Conservation (phyloP, 345 rosid genomes). For the Aquilaria yunnanensis region DNA sequence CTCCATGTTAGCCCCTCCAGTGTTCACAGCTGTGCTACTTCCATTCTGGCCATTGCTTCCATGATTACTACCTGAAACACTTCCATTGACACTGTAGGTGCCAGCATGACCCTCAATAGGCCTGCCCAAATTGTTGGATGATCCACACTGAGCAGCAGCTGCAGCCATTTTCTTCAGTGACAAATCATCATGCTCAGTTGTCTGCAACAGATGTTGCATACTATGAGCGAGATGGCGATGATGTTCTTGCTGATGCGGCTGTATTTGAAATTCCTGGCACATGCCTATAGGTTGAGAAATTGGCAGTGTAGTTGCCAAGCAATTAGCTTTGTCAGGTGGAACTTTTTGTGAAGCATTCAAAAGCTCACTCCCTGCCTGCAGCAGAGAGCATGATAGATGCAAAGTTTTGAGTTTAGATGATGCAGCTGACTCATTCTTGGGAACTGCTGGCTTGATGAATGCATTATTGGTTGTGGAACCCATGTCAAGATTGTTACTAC, state of each 20-base stretch:
- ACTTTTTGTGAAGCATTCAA: slow-evolving; percentile 15
- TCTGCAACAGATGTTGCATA: slow-evolving; percentile 23
- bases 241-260: slow-evolving; percentile 14
- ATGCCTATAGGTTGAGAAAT: slow-evolving; percentile 22
- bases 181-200: slow-evolving; percentile 24
- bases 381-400: slow-evolving; percentile 24
- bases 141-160: slow-evolving; percentile 32
- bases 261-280: slow-evolving; percentile 21
- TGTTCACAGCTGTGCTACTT: slow-evolving; percentile 28
- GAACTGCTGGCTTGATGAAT: slow-evolving; percentile 20
- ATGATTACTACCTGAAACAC: slow-evolving; percentile 45
- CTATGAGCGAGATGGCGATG: slow-evolving; percentile 13
- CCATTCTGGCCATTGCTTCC: slow-evolving; percentile 42
- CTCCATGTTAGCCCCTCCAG: slow-evolving; percentile 26
- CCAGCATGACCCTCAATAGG: slow-evolving; percentile 29
- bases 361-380: slow-evolving; percentile 21
- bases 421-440: slow-evolving; percentile 29
- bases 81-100: slow-evolving; percentile 38
- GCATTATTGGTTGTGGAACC: slow-evolving; percentile 39
- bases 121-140: slow-evolving; percentile 34
- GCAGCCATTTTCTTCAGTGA: slow-evolving; percentile 30
- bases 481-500: slow-evolving; percentile 42
- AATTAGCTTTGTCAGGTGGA: slow-evolving; percentile 22
- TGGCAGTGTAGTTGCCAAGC: slow-evolving; percentile 6
- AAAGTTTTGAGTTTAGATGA: slow-evolving; percentile 28